phyloP scores from a whole-genome alignment of 148 eudicot genomes.

The Vaccinium myrtillus region DNA sequence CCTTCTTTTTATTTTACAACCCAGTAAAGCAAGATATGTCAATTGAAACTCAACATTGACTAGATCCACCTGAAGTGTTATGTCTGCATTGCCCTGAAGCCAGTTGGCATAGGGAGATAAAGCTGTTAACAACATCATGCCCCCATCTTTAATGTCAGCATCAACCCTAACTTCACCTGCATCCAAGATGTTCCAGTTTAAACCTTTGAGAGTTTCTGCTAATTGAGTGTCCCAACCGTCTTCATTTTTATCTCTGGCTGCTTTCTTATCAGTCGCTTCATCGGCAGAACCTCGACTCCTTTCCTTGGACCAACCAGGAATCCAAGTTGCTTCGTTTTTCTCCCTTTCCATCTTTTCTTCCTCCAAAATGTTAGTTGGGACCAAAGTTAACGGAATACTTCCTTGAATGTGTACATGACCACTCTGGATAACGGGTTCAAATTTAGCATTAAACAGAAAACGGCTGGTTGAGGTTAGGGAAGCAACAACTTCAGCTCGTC shows the following conservation, averaged over 20 bases:
- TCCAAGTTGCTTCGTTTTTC: conserved; percentile 71
- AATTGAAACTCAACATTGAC: neutral
- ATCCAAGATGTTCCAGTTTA: conserved; percentile 92
- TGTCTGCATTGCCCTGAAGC: conserved; percentile 95
- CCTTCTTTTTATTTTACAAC: neutral
- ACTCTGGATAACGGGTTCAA: conserved; percentile 90
- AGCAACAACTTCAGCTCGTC: conserved; percentile 98
- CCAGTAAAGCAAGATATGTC: neutral
- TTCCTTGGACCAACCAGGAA: conserved; percentile 70
- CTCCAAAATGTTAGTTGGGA: conserved; percentile 45
- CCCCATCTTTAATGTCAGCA: conserved; percentile 99
- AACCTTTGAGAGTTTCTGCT: conserved; percentile 85
- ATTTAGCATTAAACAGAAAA: conserved; percentile 95
- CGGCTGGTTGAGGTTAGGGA: conserved; percentile 91
- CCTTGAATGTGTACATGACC: conserved; percentile 99
- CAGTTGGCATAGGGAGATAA: conserved; percentile 94
- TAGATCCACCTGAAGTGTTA: conserved; percentile 85
- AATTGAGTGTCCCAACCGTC: conserved; percentile 90
- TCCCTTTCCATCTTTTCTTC: conserved; percentile 63
- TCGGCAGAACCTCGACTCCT: conserved; percentile 57
- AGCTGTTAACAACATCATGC: conserved; percentile 97
- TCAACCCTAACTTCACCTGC: conserved; percentile 98
- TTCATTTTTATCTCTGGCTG: conserved; percentile 73
- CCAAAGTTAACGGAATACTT: conserved; percentile 83
- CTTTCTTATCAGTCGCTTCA: conserved; percentile 65